These are phyloP conservation scores for Colletotrichum musae DNA, from an alignment of 2,329 filamentous ascomycete species.

Conservation along the genomic window DNA sequence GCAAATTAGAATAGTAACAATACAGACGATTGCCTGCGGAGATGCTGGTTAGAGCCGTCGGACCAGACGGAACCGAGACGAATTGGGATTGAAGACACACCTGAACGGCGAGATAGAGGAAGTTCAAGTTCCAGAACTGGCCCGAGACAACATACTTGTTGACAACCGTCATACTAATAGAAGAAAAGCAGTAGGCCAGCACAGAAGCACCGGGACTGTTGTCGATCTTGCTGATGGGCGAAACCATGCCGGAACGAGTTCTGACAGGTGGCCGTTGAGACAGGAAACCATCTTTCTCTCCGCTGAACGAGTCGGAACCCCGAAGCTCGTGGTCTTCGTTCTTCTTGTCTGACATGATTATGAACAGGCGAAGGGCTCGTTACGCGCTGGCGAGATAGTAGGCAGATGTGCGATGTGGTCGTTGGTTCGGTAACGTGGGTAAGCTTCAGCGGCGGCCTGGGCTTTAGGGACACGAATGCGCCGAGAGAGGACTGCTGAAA, in stretches of 20 bases:
- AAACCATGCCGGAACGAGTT: constrained; percentile 46
- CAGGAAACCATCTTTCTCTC: constrained; percentile 68
- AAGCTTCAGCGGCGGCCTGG: constrained; percentile 10
- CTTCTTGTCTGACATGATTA: constrained; percentile 86
- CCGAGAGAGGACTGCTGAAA: not conserved
- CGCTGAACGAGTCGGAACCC: constrained; percentile 72
- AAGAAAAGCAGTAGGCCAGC: constrained; percentile 91
- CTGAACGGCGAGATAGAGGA: constrained; percentile 93
- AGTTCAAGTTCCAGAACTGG: constrained; percentile 93
- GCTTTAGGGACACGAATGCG: constrained; percentile 19
- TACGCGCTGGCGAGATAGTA: too few species aligned
- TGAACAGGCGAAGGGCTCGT: not conserved
- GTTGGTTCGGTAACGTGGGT: constrained; percentile 1
- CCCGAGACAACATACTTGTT: constrained; percentile 99
- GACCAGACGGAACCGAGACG: constrained; percentile 1
- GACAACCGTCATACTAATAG: constrained; percentile 99
- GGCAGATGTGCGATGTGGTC: too few species aligned
- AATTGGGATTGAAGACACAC: constrained; percentile 65
- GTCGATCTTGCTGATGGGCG: constrained; percentile 66
- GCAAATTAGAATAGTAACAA: constrained; percentile 84
- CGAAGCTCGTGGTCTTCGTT: constrained; percentile 84
- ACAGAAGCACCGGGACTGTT: constrained; percentile 88
- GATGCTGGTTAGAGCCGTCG: constrained; percentile 9
- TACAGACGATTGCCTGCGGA: constrained; percentile 86
- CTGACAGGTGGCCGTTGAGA: constrained; percentile 57